Evolutionary conservation across 257 asterid genomes (phyloP).

Genomic region (Solanum raphanifolium): DNA sequence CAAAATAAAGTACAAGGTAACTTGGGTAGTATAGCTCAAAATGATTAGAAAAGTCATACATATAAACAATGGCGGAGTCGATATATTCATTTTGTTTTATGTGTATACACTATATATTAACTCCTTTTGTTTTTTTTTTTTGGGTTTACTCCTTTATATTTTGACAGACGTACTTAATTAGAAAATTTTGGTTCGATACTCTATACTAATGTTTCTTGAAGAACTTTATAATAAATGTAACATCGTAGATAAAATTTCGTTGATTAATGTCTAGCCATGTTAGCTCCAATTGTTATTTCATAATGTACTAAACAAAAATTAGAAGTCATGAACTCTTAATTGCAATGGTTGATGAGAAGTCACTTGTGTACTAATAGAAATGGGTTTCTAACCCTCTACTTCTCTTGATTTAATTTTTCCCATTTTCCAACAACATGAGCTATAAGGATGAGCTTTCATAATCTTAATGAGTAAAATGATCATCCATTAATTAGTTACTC

Average conservation of each 20-base stretch:
- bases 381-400: not conserved
- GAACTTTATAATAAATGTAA: no score
- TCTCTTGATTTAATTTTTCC: not conserved
- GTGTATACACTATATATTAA: not conserved
- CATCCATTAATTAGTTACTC: no score
- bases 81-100: no score
- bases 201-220: no score
- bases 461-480: not conserved
- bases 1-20: not conserved
- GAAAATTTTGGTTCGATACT: no score
- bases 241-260: not conserved
- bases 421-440: not conserved
- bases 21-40: not conserved
- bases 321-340: not conserved
- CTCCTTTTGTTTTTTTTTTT: not conserved
- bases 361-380: no score
- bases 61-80: not conserved
- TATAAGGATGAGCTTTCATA: not conserved
- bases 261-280: not conserved
- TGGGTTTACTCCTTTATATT: not conserved
- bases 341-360: not conserved
- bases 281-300: not conserved
- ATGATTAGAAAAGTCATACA: not conserved
- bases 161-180: not conserved
- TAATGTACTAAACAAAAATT: not conserved